Evolutionary conservation across 371 early-diverging fungal species (phyloP).

Genomic region (Mortierella sp.): DNA sequence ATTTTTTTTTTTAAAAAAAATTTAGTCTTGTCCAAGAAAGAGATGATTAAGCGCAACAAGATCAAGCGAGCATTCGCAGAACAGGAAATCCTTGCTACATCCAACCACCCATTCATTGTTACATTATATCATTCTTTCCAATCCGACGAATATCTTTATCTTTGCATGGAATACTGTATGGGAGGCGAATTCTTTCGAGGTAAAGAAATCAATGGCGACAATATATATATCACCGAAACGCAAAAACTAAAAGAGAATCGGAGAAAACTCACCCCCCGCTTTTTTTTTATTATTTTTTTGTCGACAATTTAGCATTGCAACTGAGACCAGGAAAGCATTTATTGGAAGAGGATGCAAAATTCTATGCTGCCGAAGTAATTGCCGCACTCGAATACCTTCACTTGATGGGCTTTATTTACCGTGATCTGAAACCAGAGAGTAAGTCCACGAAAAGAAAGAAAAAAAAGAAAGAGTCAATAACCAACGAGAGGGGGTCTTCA

Average conservation of each 20-base stretch:
- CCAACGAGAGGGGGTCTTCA: not conserved
- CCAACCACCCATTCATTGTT: slow-evolving; percentile 98
- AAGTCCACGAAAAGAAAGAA: slow-evolving; percentile 49
- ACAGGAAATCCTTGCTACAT: slow-evolving; percentile 92
- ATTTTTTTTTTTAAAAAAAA: too few species aligned
- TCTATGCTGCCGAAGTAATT: slow-evolving; percentile 98
- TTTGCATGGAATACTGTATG: slow-evolving; percentile 98
- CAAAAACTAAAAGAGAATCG: not conserved
- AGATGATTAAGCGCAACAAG: slow-evolving; percentile 97
- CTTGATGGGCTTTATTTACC: slow-evolving; percentile 95
- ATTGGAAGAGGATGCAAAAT: slow-evolving; percentile 90
- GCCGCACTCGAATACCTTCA: slow-evolving; percentile 96
- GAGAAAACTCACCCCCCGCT: not conserved
- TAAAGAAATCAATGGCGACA: slow-evolving; percentile 30
- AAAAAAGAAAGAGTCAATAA: not conserved
- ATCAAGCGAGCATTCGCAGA: slow-evolving; percentile 96
- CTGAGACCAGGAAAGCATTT: slow-evolving; percentile 87
- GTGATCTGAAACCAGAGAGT: slow-evolving; percentile 99
- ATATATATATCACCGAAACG: not conserved
- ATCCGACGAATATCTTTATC: slow-evolving; percentile 93
- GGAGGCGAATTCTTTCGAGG: slow-evolving; percentile 99
- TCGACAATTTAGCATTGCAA: slow-evolving; percentile 75
- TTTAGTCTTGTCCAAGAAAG: slow-evolving; percentile 89
- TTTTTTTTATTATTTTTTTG: not conserved
- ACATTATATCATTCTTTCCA: slow-evolving; percentile 97